Base-by-base conservation (phyloP, 768 basidiomycete species). In the Mycena albidolilacea region DNA sequence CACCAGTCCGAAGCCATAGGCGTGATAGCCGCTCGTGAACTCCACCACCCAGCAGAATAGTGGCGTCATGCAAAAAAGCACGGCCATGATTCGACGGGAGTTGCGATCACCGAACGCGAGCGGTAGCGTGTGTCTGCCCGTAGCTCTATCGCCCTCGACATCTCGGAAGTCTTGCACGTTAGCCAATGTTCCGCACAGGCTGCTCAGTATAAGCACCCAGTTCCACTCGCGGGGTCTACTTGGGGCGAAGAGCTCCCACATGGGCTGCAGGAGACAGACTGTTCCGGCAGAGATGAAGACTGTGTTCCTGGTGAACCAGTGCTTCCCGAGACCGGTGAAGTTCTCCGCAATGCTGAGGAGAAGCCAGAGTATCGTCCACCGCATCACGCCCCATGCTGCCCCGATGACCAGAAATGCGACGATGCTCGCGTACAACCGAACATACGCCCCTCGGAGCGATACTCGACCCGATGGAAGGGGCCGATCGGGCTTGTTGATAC, bases 101-200 rank as follows among this genome's bases (percentile, higher is more conserved):
- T 73, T 57, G 21, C 74, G 43, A 30, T 55, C 54, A 35, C 0
- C 85, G 84, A 67, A 82, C 79, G 43, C 79, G 67, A 87, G 83
- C 1, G 86, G 86, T 35, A 87, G 72, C 0, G 85, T 87, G 30
- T 55, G 5, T 2, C 77, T 37, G 5, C 86, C 81, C 2, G 84
- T 82, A 0, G 79, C 78, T 7, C 76, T 76, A 54, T 87, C 86
- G 0, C 86, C 85, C 15, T 75, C 77, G 10, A 79, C 72, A 67
- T 87, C 86, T 39, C 84, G 82, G 63, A 84, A 84, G 67, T 87
- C 86, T 77, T 73, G 72, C 19, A 82, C 81, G 43, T 85, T 83
- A 7, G 83, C 80, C 1, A 85, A 83, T 1, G 85, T 83, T 5
- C 81, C 72, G 60, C 84, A 81, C 11, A 84, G 78, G n/a, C 65